Evolutionary conservation across 768 basidiomycete species (phyloP), one percentile per base, ranked within the genome.

Genomic region (Rhizopogon vulgaris): DNA sequence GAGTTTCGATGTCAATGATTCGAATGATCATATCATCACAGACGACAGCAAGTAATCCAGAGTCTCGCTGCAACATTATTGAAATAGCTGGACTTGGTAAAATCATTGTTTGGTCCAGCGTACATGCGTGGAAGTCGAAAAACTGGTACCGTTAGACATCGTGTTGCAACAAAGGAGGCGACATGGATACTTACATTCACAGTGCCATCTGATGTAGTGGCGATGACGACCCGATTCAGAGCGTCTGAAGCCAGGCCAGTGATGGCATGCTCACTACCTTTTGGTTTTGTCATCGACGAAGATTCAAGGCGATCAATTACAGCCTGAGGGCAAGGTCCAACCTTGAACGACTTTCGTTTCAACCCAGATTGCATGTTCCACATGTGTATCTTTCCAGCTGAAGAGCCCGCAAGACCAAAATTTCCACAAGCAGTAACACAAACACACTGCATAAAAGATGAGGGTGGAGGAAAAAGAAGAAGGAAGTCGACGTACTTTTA

Each of bases 291-390:
- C 40, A 58, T 62, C 28, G 64, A 67, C 17, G 63, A 59, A 41
- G 62, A 66, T 60, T 72, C 71, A 48, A 76, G 69, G 7, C 78
- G 72, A 48, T 70, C 73, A 6, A 69, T 58, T 7, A 77, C 76
- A 55, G 80, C 81, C 18, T 76, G 67, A 22, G 87, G 86, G 60
- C 78, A 80, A 18, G 77, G 67, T 0, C 85, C 87, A 22, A 95
- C 62, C 54, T 76, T 72, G 65, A 90, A 97, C 1, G 78, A 75
- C 69, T 87, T 90, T 41, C 95, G 78, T 59, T 80, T 79, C 52
- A 94, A 78, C 1, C 96, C 96, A 3, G 90, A 93, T 68, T 99
- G 95, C 84, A 99, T 83, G 64, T 97, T 99, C 88, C 92, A 98
- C 85, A 94, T 85, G 52, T 82, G 68, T 37, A 98, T 87, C 24